phyloP scores from a whole-genome alignment of 192 early-diverging fungal species.

The Chytriomyces sp. region DNA sequence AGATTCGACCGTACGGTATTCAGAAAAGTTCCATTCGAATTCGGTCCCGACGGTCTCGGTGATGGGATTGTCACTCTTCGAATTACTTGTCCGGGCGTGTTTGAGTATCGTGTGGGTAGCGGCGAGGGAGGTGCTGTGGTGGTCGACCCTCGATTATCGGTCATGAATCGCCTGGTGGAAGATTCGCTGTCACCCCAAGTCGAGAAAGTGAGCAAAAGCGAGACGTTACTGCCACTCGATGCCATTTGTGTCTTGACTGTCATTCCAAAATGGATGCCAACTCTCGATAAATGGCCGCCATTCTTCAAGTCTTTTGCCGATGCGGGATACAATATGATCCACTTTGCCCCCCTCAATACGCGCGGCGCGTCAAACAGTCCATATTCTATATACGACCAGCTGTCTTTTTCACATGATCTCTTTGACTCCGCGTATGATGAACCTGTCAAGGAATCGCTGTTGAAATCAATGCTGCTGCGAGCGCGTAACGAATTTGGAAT shows the following conservation, averaged over 20 bases:
- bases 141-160: slow-evolving; percentile 83
- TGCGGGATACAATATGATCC: slow-evolving; percentile 96
- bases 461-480: slow-evolving; percentile 57
- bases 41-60: slow-evolving; percentile 46
- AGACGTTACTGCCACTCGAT: slow-evolving; percentile 76
- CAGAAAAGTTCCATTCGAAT: slow-evolving; percentile 32
- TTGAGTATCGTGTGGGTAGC: slow-evolving; percentile 80
- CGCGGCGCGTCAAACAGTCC: slow-evolving; percentile 94
- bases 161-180: slow-evolving; percentile 40
- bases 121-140: slow-evolving; percentile 72
- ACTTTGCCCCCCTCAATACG: slow-evolving; percentile 93
- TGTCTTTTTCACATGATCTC: slow-evolving; percentile 85
- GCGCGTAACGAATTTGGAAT: slow-evolving; percentile 73
- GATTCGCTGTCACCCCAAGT: background rate
- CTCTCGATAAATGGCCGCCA: slow-evolving; percentile 73
- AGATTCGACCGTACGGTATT: slow-evolving; percentile 51
- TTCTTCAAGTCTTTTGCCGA: slow-evolving; percentile 74
- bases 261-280: slow-evolving; percentile 97
- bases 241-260: slow-evolving; percentile 88
- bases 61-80: slow-evolving; percentile 57
- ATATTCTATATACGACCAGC: slow-evolving; percentile 96
- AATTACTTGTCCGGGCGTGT: slow-evolving; percentile 76
- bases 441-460: slow-evolving; percentile 65
- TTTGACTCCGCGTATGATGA: slow-evolving; percentile 70
- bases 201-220: background rate